phyloP scores from a whole-genome alignment of 768 basidiomycete genomes.

The Tulasnella sp. region DNA sequence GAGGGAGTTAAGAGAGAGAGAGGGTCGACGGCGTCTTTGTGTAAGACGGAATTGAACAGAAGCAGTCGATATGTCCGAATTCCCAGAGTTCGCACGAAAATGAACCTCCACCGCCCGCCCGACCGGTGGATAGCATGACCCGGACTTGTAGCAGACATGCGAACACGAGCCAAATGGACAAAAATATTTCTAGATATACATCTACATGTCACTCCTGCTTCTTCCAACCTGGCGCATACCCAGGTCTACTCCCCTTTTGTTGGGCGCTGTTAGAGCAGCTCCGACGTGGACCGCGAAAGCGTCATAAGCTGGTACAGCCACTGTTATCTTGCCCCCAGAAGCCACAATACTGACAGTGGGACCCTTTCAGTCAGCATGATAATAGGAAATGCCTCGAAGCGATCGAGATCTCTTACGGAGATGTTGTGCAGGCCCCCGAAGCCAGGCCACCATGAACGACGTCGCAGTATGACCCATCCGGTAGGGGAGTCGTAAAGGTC shows the following conservation, averaged over 20 bases:
- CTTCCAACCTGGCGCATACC: background rate
- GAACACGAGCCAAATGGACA: background rate
- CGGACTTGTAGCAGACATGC: background rate
- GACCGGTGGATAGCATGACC: background rate
- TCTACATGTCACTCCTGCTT: conserved; percentile 2
- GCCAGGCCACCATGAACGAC: conserved; percentile 52
- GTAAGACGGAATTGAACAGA: background rate
- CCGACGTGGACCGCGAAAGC: conserved; percentile 39
- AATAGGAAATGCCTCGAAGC: background rate
- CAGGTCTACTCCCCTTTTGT: background rate
- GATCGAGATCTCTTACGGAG: conserved; percentile 43
- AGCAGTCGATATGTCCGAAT: background rate
- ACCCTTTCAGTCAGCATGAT: background rate
- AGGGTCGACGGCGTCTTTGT: background rate
- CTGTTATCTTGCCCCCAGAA: conserved; percentile 46
- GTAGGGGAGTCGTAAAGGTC: conserved; percentile 56
- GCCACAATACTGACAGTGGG: conserved; percentile 46
- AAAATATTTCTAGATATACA: background rate
- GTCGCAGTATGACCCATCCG: conserved; percentile 61
- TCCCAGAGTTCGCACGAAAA: conserved; percentile 1
- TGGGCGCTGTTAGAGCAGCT: background rate
- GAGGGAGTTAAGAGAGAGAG: background rate
- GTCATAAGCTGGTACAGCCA: conserved; percentile 50
- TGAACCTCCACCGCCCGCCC: background rate
- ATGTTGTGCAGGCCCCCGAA: conserved; percentile 49